A percentile compares a stretch with the other conserved stretches of the same genome.
Conservation (phyloP, 495 filamentous ascomycete species). For the Penicillium turbatum region DNA sequence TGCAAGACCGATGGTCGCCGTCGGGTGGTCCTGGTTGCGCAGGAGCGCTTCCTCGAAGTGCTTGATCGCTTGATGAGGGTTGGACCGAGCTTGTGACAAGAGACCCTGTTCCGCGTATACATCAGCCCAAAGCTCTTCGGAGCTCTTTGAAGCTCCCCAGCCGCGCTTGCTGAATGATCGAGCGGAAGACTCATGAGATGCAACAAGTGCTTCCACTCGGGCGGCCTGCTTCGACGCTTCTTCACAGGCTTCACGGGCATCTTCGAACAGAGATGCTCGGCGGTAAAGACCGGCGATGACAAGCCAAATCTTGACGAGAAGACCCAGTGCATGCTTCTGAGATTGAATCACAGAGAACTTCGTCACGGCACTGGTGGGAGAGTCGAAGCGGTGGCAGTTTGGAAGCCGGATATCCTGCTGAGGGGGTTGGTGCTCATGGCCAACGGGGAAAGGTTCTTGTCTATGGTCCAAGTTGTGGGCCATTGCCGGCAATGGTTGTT, state of each 20-base stretch:
- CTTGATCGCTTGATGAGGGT: slow-evolving; percentile 61
- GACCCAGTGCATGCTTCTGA: slow-evolving; percentile 53
- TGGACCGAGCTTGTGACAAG: slow-evolving; percentile 56
- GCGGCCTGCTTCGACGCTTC: slow-evolving; percentile 73
- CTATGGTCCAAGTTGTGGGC: slow-evolving; percentile 47
- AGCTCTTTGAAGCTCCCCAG: slow-evolving; percentile 70
- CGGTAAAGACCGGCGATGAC: slow-evolving; percentile 84
- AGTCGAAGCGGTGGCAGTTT: slow-evolving; percentile 40
- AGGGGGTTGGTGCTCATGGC: slow-evolving; percentile 47
- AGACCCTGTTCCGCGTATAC: slow-evolving; percentile 71
- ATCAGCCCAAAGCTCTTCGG: slow-evolving; percentile 78
- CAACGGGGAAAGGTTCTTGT: slow-evolving; percentile 38
- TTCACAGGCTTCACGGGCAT: slow-evolving; percentile 70
- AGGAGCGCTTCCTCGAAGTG: slow-evolving; percentile 77
- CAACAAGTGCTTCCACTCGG: slow-evolving; percentile 40
- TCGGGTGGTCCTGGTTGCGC: slow-evolving; percentile 68
- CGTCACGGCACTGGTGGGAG: slow-evolving; percentile 37
- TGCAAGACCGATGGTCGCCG: slow-evolving; percentile 75
- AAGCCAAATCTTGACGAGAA: slow-evolving; percentile 81
- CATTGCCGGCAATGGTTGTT: slow-evolving; percentile 45
- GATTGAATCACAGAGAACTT: slow-evolving; percentile 37
- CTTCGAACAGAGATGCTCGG: slow-evolving; percentile 69
- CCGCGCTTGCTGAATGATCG: slow-evolving; percentile 53
- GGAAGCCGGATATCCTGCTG: slow-evolving; percentile 51
- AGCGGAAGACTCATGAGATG: slow-evolving; percentile 46